Evolutionary conservation across 2,329 filamentous ascomycete species (phyloP), one percentile per base, ranked within the genome.

Genomic region (Endocalyx cinctus): DNA sequence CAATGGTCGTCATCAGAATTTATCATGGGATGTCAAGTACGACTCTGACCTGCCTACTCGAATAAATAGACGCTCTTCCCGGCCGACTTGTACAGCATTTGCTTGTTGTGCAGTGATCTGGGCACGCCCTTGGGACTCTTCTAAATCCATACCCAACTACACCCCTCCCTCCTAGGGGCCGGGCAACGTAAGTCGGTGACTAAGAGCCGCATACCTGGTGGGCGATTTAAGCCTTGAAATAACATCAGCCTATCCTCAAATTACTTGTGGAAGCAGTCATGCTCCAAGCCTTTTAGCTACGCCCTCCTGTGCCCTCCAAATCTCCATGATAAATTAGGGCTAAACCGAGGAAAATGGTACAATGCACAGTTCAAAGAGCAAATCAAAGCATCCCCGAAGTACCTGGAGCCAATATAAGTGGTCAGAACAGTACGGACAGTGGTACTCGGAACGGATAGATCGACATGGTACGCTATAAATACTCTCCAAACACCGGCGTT

Each of bases 321-420:
- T 41, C 37, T 45, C 37, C 39, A 48, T 48, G 41, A 48, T 35
- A 41, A 38, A 29, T 25, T 29, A 38, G 33, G 38, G 36, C 33
- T 44, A 37, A n/a, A n/a, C n/a, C n/a, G n/a, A n/a, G n/a, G 43
- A 53, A 50, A 30, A 55, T 55, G 52, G 43, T 45, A 55, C 47
- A 45, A 55, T 55, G 52, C 47, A 42, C 32, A 43, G 34, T 30
- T 27, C 45, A 38, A 45, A 46, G 29, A 46, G 46, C 39, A 47
- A 51, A 38, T 37, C 41, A 43, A 46, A 37, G 31, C 31, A 45
- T 31, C 37, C 45, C 44, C 45, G 8, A 8, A n/a, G 45, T 31
- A 35, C 39, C 34, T 51, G 50, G 48, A 52, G 47, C 36, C 43
- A 47, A 10, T 48, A 42, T 41, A 50, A 46, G 41, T 54, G 45